Conservation (phyloP, 208 protist genomes). For the Wallacemonas rigidus region DNA sequence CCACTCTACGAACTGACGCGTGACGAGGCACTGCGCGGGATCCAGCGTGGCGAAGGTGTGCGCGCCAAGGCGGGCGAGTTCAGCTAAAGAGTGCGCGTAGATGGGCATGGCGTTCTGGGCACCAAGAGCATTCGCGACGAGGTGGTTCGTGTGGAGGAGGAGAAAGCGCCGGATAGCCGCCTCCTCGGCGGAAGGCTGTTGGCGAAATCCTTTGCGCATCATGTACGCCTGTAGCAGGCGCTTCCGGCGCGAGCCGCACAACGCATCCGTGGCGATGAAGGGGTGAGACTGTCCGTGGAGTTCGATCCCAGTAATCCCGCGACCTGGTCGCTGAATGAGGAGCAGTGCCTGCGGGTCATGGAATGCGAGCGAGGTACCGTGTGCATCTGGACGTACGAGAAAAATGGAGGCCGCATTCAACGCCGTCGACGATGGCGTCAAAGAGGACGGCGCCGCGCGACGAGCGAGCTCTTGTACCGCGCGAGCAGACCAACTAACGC, state of each 20-base stretch:
- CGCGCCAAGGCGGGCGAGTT: constrained; percentile 45
- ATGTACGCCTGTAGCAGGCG: constrained; percentile 31
- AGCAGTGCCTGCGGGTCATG: constrained; percentile 24
- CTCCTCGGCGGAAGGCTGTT: constrained; percentile 16
- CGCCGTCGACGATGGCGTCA: neutral
- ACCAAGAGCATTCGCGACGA: constrained; percentile 32
- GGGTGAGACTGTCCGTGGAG: constrained; percentile 15
- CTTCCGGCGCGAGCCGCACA: neutral
- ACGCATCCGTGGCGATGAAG: constrained; percentile 11
- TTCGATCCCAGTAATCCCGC: constrained; percentile 34
- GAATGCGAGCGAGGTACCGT: constrained; percentile 6
- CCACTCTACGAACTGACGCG: constrained; percentile 64
- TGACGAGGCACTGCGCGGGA: constrained; percentile 53
- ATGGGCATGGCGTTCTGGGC: constrained; percentile 32
- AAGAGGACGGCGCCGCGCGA: neutral
- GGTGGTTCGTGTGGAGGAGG: constrained; percentile 74
- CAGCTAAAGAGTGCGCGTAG: constrained; percentile 67
- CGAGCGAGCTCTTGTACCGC: constrained; percentile 33
- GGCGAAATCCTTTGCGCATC: constrained; percentile 27
- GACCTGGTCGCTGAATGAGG: constrained; percentile 32
- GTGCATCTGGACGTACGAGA: constrained; percentile 6
- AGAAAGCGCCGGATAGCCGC: constrained; percentile 21
- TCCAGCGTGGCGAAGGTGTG: constrained; percentile 38
- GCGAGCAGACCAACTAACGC: constrained; percentile 28
- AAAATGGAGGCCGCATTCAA: constrained; percentile 5